Evolutionary conservation across 805 yeast species (phyloP).

Genomic region (Hanseniaspora occidentalis): DNA sequence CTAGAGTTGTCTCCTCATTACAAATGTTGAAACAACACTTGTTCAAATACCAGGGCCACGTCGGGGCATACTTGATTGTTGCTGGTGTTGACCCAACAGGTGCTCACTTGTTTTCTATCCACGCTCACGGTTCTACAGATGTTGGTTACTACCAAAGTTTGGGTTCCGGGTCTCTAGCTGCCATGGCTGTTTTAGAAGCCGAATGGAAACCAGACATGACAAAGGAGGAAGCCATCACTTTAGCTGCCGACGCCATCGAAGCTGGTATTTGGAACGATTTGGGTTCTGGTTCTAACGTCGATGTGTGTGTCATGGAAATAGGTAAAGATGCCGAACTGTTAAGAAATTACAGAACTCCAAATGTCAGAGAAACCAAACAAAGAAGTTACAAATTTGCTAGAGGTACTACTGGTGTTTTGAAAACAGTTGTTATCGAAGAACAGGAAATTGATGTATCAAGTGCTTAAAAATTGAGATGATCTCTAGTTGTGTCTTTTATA

Average conservation of each 20-base stretch:
- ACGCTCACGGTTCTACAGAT: conserved; percentile 97
- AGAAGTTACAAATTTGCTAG: conserved; percentile 74
- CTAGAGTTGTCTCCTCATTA: conserved; percentile 87
- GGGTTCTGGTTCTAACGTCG: conserved; percentile 98
- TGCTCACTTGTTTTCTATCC: conserved; percentile 81
- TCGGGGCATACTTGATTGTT: conserved; percentile 96
- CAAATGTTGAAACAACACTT: conserved; percentile 91
- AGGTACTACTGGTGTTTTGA: conserved; percentile 87
- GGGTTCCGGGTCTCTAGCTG: conserved; percentile 96
- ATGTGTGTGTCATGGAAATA: conserved; percentile 89
- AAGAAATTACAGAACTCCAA: conserved; percentile 87
- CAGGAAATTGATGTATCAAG: conserved; percentile 32
- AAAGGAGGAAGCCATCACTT: conserved; percentile 80
- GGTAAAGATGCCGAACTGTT: conserved; percentile 77
- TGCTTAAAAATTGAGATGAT: background rate
- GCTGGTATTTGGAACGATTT: conserved; percentile 99
- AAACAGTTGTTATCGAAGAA: conserved; percentile 57
- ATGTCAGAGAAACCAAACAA: conserved; percentile 71
- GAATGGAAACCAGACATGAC: conserved; percentile 70
- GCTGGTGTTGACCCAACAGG: conserved; percentile 98
- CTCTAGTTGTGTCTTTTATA: background rate
- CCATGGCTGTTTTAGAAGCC: conserved; percentile 93
- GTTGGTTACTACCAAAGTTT: conserved; percentile 85
- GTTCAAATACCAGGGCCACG: conserved; percentile 92
- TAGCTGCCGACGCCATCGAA: conserved; percentile 87